Evolutionary conservation across 164 flowering plant species (phyloP).

Genomic region (Nelumbo lutea): DNA sequence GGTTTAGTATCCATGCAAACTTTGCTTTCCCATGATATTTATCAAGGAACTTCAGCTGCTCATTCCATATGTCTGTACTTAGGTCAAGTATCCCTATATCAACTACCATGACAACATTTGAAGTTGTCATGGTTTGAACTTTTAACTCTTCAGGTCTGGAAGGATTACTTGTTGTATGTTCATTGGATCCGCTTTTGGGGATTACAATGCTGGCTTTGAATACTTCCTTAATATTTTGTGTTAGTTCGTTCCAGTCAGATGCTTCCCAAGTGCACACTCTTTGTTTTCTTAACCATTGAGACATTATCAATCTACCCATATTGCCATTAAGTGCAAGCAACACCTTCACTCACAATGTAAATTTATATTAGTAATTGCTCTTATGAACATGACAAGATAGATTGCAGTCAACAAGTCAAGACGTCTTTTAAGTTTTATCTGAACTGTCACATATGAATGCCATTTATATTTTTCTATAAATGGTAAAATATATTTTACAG

Average conservation of each 20-base stretch:
- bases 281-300: slow-evolving; percentile 57
- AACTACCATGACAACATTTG: slow-evolving; percentile 45
- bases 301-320: slow-evolving; percentile 53
- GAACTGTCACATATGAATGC: no score
- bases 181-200: slow-evolving; percentile 17
- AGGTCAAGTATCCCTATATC: slow-evolving; percentile 79
- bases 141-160: slow-evolving; percentile 24
- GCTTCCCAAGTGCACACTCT: slow-evolving; percentile 60
- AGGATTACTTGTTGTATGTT: slow-evolving; percentile 25
- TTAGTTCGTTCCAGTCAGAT: slow-evolving; percentile 87
- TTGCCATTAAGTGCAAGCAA: slow-evolving; percentile 69
- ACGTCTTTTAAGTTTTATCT: no score
- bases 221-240: slow-evolving; percentile 53
- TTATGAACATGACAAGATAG: neutral
- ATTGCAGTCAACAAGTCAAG: neutral
- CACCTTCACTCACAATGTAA: slow-evolving; percentile 42
- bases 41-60: slow-evolving; percentile 72
- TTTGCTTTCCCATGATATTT: slow-evolving; percentile 48
- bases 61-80: slow-evolving; percentile 83
- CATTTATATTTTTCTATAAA: no score
- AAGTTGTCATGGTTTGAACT: slow-evolving; percentile 21
- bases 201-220: slow-evolving; percentile 27
- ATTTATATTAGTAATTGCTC: neutral
- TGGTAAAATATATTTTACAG: no score
- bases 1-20: slow-evolving; percentile 88